Evolutionary conservation across 176 grass and related monocot species (phyloP).

Genomic region (Thinopyrum elongatum): DNA sequence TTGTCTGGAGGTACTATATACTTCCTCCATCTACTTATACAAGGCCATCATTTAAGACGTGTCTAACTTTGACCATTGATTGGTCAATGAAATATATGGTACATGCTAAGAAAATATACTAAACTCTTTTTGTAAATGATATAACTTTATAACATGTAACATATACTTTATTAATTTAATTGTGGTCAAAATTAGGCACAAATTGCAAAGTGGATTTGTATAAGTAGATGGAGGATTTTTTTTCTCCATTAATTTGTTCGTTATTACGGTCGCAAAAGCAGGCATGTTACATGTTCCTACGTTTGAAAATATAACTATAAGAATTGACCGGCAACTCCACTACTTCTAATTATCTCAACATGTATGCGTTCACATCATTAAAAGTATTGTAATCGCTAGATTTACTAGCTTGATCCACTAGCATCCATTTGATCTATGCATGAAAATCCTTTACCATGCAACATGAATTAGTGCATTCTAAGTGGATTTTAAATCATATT

Average conservation of each 20-base stretch:
- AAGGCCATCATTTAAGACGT: not conserved
- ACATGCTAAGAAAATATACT: not conserved
- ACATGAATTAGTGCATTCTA: too few species aligned
- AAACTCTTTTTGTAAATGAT: not conserved
- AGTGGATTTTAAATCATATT: too few species aligned
- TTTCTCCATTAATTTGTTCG: not conserved
- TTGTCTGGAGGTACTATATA: slow-evolving; percentile 7
- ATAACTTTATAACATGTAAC: not conserved
- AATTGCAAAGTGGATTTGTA: not conserved
- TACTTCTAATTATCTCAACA: too few species aligned
- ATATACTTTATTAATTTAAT: not conserved
- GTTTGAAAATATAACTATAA: too few species aligned
- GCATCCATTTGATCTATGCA: too few species aligned
- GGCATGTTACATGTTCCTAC: too few species aligned
- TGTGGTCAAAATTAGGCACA: not conserved
- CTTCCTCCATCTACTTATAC: not conserved
- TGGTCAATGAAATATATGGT: not conserved
- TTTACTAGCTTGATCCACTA: too few species aligned
- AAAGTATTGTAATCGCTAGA: too few species aligned
- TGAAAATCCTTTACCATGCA: too few species aligned
- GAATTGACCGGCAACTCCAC: too few species aligned
- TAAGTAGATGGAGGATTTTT: not conserved
- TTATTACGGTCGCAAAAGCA: not conserved
- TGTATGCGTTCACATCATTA: too few species aligned
- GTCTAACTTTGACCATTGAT: not conserved